Evolutionary conservation across 495 filamentous ascomycete species (phyloP), one percentile per base, ranked within the genome.

Genomic region (Penicillium macrosclerotiorum): DNA sequence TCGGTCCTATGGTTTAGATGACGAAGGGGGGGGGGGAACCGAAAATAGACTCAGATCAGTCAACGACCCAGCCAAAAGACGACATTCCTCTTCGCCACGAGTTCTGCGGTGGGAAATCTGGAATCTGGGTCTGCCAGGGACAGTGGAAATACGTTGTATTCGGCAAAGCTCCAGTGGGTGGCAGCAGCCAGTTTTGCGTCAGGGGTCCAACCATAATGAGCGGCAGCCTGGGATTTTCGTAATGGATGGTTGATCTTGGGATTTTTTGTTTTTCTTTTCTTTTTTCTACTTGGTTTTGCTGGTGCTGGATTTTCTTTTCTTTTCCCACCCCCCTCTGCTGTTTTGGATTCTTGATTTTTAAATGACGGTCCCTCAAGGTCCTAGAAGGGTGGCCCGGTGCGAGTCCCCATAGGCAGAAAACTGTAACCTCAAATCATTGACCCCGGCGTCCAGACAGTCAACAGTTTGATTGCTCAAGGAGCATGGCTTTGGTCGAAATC

Each of bases 91-190:
- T 39, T 62, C 42, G 62, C 66, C 68, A 69, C 63, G 64, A 69
- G 64, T 57, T 60, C 45, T n/a, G n/a, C 49, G 55, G 53, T 59
- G 53, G 41, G 51, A 26, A 55, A 52, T 51, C 48, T 48, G 53
- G 49, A 57, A 51, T 53, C 48, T 48, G 58, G 51, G 51, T 49
- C 57, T 66, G 62, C 46, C 64, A 68, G 68, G 65, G 62, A 57
- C 47, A 45, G 43, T 24, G 42, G 51, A 54, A 56, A 49, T 55
- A 31, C 51, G 52, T 59, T 53, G 58, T 62, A 55, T 53, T 52
- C 51, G 45, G 45, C 38, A 55, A 52, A 40, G 53, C 55, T 42
- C 46, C 47, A 56, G 53, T 54, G 57, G 59, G 44, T 52, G 54
- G 57, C 56, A 55, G 55, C 59, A 58, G 51, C 39, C 37, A 57